Evolutionary conservation across 108 stramenopile species (phyloP).

Genomic region (Fistulifera pelliculosa): DNA sequence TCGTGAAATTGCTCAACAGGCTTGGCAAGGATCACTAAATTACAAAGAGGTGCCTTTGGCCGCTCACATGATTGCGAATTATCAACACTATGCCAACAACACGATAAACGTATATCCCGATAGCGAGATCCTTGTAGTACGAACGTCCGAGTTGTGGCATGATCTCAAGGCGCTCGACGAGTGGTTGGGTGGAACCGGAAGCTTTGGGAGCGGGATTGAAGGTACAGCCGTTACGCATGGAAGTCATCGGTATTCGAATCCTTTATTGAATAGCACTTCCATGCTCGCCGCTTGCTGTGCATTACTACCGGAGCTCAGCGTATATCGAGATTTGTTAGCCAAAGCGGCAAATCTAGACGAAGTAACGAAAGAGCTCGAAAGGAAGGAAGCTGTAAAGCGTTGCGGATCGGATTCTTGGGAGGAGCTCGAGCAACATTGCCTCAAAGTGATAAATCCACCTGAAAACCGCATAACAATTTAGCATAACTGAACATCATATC

Average conservation of each 20-base stretch:
- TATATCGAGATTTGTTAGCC: neutral
- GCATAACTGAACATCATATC: too few relatives aligned
- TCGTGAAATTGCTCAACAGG: neutral
- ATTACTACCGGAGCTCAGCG: neutral
- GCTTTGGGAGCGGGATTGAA: neutral
- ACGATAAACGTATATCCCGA: neutral
- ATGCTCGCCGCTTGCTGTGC: neutral
- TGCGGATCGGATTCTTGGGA: too few relatives aligned
- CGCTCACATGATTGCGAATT: conserved; percentile 8
- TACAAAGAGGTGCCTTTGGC: neutral
- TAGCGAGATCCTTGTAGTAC: neutral
- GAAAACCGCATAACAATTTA: too few relatives aligned
- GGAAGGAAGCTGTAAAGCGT: too few relatives aligned
- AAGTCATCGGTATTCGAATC: neutral
- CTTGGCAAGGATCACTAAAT: neutral
- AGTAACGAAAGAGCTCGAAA: too few relatives aligned
- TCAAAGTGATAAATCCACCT: too few relatives aligned
- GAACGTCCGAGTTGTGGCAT: conserved; percentile 4
- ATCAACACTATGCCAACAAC: neutral
- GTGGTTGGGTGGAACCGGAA: conserved; percentile 3
- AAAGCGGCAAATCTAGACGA: neutral
- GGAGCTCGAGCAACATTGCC: too few relatives aligned
- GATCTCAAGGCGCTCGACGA: conserved; percentile 4
- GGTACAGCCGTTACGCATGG: conserved; percentile 3
- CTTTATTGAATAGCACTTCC: neutral